Evolutionary conservation across 805 yeast genomes (phyloP).

Genomic region (Metschnikowia colocasiae): DNA sequence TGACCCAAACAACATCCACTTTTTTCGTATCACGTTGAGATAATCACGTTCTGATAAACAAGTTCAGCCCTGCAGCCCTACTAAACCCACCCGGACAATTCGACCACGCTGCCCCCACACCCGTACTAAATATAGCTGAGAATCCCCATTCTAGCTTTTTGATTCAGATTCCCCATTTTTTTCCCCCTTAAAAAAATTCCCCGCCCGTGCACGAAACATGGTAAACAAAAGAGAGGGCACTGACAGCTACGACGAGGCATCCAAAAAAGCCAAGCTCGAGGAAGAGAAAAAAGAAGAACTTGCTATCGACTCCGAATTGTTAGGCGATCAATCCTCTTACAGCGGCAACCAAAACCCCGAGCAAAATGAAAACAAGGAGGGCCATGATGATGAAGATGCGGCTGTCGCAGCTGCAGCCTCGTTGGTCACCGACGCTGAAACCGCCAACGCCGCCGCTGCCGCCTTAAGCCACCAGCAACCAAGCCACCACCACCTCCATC

Average conservation of each 20-base stretch:
- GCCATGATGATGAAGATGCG: conserved; percentile 22
- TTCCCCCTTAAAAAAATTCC: not conserved
- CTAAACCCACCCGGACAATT: not conserved
- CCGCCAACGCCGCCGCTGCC: conserved; percentile 22
- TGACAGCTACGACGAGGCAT: conserved; percentile 13
- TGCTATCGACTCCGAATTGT: conserved; percentile 42
- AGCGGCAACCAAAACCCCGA: conserved; percentile 10
- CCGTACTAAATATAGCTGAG: not conserved
- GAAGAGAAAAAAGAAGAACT: conserved; percentile 20
- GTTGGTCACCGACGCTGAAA: conserved; percentile 25
- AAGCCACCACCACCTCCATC: conserved; percentile 20
- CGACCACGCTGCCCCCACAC: not conserved
- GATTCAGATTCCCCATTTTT: not conserved
- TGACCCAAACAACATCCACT: conserved; percentile 20
- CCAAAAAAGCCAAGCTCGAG: conserved; percentile 16
- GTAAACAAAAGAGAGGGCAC: conserved; percentile 18
- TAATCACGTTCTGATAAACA: conserved; percentile 19
- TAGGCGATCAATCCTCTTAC: conserved; percentile 39
- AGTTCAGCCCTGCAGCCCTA: conserved; percentile 7
- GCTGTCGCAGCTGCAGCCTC: conserved; percentile 30
- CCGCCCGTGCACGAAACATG: conserved; percentile 12
- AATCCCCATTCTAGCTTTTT: not conserved
- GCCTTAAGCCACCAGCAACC: conserved; percentile 25
- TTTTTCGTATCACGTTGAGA: conserved; percentile 19
- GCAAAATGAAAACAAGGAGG: conserved; percentile 10